Conservation (phyloP, 1,139 yeast species). For the Debaryomycetaceae sp. region DNA sequence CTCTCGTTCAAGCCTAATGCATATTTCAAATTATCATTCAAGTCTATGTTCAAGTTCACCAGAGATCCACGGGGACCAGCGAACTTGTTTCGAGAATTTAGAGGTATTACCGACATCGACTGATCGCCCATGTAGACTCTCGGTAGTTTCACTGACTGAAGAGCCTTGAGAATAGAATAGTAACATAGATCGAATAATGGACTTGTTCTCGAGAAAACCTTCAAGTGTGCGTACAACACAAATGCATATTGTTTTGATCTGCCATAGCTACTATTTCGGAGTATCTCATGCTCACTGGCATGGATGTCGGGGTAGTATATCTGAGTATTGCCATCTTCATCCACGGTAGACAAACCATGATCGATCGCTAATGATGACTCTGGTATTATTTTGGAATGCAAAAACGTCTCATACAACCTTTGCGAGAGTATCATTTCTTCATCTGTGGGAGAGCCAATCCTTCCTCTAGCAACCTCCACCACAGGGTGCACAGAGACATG, state of each 20-base stretch:
- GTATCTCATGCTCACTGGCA: slow-evolving; percentile 19
- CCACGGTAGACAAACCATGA: slow-evolving; percentile 52
- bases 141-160: slow-evolving; percentile 62
- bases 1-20: slow-evolving; percentile 32
- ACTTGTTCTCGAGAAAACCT: slow-evolving; percentile 78
- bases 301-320: slow-evolving; percentile 39
- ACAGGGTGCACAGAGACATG: slow-evolving; percentile 63
- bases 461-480: slow-evolving; percentile 76
- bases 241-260: slow-evolving; percentile 47
- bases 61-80: slow-evolving; percentile 22
- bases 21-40: slow-evolving; percentile 18
- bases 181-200: slow-evolving; percentile 79
- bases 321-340: slow-evolving; percentile 28
- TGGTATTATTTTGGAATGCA: slow-evolving; percentile 53
- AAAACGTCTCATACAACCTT: slow-evolving; percentile 54
- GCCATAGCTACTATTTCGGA: slow-evolving; percentile 24
- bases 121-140: slow-evolving; percentile 61
- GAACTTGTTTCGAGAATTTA: slow-evolving; percentile 50
- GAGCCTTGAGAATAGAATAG: slow-evolving; percentile 64
- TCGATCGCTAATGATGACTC: slow-evolving; percentile 42
- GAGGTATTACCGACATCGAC: slow-evolving; percentile 47
- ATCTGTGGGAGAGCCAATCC: slow-evolving; percentile 79
- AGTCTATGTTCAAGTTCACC: slow-evolving; percentile 27
- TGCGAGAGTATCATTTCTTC: slow-evolving; percentile 87
- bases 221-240: slow-evolving; percentile 70